Base-by-base conservation (phyloP, 2,329 filamentous ascomycete species). In the Penicillium vulpinum region DNA sequence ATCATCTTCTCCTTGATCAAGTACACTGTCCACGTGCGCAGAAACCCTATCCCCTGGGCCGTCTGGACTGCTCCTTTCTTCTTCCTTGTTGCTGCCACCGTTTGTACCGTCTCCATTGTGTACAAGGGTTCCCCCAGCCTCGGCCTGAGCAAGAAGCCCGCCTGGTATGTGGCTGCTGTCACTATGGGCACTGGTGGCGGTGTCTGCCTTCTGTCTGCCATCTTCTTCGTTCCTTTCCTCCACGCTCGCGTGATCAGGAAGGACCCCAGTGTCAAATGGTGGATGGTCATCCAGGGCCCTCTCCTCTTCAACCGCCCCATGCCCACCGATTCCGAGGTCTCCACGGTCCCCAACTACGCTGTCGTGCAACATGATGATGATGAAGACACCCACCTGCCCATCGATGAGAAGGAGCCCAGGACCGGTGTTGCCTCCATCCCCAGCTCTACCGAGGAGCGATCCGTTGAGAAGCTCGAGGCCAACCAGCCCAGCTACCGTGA, bases 111-210 rank as follows among this genome's bases (percentile, higher is more conserved):
- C 5, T 90, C 87, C 41, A 86, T 92, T 66, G 88, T 92, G 64
- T 91, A 90, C 83, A 91, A 92, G 81, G 89, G 89, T 31, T 90
- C 88, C 10, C 88, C 89, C 24, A 86, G 80, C 57, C 81, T 90
- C 29, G 81, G 82, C 22, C 78, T 90, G 28, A 80, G 77, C 77
- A 84, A 87, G 57, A 73, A 73, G 65, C 86, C 88, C 2, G 73
- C 74, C 9, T 86, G 83, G 82, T 91, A 84, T 68, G 84, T 91
- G 59, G 87, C 81, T 11, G 76, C 82, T 15, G 87, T 91, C 59
- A 87, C 85, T 18, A 68, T 91, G 58, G 87, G 88, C 39, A 80
- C 79, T 35, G 88, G 88, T 59, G 78, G 74, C 45, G 88, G 84
- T 56, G 75, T 91, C 33, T 79, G 75, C 47, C 6, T 86, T 33